A percentile compares a stretch with the other conserved stretches of the same genome.
Evolutionary conservation across 441 rosid genomes (phyloP).

Genomic region (Francoa sonchifolia): DNA sequence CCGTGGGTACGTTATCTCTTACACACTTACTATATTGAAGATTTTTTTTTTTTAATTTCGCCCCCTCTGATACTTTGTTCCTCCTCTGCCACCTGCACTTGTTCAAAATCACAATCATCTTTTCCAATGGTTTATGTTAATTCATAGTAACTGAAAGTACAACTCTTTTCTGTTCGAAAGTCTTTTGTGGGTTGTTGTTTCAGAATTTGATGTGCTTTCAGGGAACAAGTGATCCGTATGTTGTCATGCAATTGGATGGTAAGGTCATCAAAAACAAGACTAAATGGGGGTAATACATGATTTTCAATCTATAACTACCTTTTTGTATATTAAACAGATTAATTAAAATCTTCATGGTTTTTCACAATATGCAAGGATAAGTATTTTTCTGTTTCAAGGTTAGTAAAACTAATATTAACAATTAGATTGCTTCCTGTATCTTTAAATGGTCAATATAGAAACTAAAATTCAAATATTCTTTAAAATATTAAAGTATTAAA

Average conservation of each 20-base stretch:
- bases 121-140: background rate
- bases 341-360: background rate
- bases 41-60: background rate
- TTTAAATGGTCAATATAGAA: too few relatives aligned
- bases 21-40: slow-evolving; percentile 4
- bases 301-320: background rate
- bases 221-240: slow-evolving; percentile 91
- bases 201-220: slow-evolving; percentile 17
- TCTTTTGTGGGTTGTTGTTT: background rate
- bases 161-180: background rate
- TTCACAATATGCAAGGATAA: background rate
- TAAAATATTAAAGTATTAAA: too few relatives aligned
- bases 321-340: too few relatives aligned
- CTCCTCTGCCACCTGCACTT: background rate
- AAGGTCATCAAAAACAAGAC: slow-evolving; percentile 71
- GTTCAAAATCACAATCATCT: background rate
- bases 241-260: slow-evolving; percentile 78
- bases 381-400: too few relatives aligned
- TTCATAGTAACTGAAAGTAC: background rate
- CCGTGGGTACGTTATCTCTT: slow-evolving; percentile 53
- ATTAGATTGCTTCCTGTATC: too few relatives aligned
- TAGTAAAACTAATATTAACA: too few relatives aligned
- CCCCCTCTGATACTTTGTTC: slow-evolving; percentile 3
- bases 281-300: slow-evolving; percentile 53
- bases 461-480: too few relatives aligned